These are phyloP conservation scores for Penicillium sp. DNA, from an alignment of 2,329 filamentous ascomycete genomes.

Conservation along the genomic window DNA sequence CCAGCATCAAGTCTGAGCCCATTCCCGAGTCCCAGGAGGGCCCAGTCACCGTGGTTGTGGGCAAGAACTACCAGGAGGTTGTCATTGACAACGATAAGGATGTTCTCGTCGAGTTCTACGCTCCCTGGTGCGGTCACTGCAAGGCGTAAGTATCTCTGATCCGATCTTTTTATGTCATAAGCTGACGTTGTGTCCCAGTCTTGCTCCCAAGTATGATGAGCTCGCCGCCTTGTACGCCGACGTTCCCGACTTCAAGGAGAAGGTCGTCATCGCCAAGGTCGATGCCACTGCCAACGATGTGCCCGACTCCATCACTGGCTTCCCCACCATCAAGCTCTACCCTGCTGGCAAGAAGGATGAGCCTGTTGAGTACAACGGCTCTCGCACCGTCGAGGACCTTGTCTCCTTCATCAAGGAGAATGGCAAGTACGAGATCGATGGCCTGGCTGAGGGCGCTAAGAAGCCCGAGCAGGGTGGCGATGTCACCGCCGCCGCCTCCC, in stretches of 20 bases:
- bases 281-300: constrained; percentile 96
- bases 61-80: constrained; percentile 88
- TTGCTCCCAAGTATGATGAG: constrained; percentile 71
- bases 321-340: constrained; percentile 99
- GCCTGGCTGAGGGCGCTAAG: constrained; percentile 59
- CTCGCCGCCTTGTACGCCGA: constrained; percentile 61
- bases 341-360: constrained; percentile 84
- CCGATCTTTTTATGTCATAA: background rate
- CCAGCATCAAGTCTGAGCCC: constrained; percentile 98
- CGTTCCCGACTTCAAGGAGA: constrained; percentile 54
- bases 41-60: constrained; percentile 84
- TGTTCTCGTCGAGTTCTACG: constrained; percentile 97
- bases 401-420: constrained; percentile 93
- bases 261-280: constrained; percentile 81
- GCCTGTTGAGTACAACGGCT: constrained; percentile 84
- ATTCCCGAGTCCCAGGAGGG: constrained; percentile 93
- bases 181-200: constrained; percentile 38
- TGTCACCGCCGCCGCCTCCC: constrained; percentile 25
- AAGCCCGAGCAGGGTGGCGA: constrained; percentile 56
- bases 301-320: constrained; percentile 93
- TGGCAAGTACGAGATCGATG: constrained; percentile 82
- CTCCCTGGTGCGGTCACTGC: constrained; percentile 78
- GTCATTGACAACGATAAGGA: constrained; percentile 96
- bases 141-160: constrained; percentile 56
- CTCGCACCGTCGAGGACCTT: constrained; percentile 88